Base-by-base conservation (phyloP, 192 early-diverging fungal species). In the Backusella tarrabulga region DNA sequence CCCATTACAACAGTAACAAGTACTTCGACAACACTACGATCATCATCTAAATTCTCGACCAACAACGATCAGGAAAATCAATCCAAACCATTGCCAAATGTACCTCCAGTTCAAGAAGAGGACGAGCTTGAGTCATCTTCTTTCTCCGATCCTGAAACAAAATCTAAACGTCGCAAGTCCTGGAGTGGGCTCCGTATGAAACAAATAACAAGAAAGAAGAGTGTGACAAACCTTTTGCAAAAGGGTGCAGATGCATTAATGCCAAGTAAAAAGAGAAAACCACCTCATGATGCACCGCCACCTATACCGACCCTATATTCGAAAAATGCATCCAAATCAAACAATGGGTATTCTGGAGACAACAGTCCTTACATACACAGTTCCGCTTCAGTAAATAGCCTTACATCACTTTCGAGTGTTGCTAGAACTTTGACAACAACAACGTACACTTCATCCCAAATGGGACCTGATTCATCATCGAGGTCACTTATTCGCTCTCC, bases 341-440 rank as follows among this genome's bases (percentile, higher is more conserved):
- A n/a, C 29, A 35, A 36, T 14, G 67, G 34, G 6, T 35, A 32
- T 34, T 26, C 29, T 9, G 36, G 36, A 69, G 68, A 69, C 19
- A 69, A 38, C 26, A 41, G 35, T 36, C 73, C 60, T 54, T 68
- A 72, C 40, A 67, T 71, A 34, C 67, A 71, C 4, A 77, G 71
- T 40, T 75, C 79, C 23, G 77, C 78, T 68, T 84, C 83, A 0
- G 67, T 81, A 15, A 75, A 77, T 29, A 80, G 79, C n/a, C 41
- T 84, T 35, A 60, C 77, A 36, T 84, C 83, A 34, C 67, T 84
- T 14, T 79, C 79, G 26, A 77, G 77, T 15, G 67, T 81, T 12
- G 76, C 80, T 41, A 73, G 67, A 50, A 74, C 74, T 26, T 72
- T 63, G 9, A 79, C 72, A 21, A 76, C 79, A 23, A 75, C 79